phyloP scores from a whole-genome alignment of 2,329 filamentous ascomycete species.

The Diaporthe citri region DNA sequence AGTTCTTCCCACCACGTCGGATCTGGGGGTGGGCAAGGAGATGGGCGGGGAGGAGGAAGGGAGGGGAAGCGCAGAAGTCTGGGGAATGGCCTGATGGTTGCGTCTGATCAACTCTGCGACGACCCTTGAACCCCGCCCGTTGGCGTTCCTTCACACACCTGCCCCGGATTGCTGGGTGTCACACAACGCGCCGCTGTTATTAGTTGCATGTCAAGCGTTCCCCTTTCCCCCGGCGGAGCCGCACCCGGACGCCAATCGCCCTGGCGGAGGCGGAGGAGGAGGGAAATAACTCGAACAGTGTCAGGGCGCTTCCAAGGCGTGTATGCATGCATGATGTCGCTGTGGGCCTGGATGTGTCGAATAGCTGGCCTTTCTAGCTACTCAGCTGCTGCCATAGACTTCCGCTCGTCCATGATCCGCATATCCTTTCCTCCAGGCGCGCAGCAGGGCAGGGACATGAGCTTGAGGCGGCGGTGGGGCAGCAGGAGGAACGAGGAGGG shows the following conservation, averaged over 20 bases:
- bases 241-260: conserved; percentile 16
- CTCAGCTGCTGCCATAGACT: neutral
- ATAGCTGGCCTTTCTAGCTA: neutral
- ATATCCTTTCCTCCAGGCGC: conserved; percentile 8
- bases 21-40: conserved; percentile 26
- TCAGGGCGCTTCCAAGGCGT: conserved; percentile 3
- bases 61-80: conserved; percentile 21
- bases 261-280: conserved; percentile 24
- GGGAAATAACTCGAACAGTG: neutral
- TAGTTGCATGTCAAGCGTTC: neutral
- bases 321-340: conserved; percentile 16
- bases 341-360: neutral
- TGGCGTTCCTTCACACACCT: neutral
- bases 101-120: conserved; percentile 3
- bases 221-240: conserved; percentile 36
- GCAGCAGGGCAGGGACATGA: neutral
- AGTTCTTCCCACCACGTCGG: conserved; percentile 12
- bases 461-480: conserved; percentile 2
- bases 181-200: neutral
- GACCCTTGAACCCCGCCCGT: conserved; percentile 4
- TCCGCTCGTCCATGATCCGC: conserved; percentile 32
- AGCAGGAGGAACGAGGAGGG: neutral
- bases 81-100: conserved; percentile 33
- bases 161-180: neutral
- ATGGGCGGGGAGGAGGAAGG: neutral